These are phyloP conservation scores for Apiotrichum gracile DNA, from an alignment of 1,284 basidiomycete species.

Conservation along the genomic window DNA sequence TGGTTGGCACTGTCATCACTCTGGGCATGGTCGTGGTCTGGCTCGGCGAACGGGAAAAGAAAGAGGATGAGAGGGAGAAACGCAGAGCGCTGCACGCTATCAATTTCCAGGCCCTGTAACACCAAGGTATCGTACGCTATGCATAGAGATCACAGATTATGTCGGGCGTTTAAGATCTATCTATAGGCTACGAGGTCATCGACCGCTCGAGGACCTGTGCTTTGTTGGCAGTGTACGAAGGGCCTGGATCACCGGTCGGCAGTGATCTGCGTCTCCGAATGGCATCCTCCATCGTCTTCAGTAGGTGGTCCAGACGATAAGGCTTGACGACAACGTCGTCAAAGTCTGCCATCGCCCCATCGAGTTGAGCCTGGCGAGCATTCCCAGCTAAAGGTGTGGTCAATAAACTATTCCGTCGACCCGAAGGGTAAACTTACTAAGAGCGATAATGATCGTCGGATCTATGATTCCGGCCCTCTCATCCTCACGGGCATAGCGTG, in stretches of 20 bases:
- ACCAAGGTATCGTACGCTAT: background rate
- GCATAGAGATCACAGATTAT: background rate
- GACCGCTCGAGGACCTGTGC: too few species aligned
- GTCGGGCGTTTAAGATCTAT: too few species aligned
- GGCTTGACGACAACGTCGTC: constrained; percentile 36
- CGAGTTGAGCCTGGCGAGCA: constrained; percentile 9
- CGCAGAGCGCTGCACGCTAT: constrained; percentile 84
- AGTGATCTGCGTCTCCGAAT: background rate
- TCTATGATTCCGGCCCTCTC: background rate
- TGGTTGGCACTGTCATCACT: constrained; percentile 66
- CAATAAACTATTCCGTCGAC: too few species aligned
- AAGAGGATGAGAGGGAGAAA: constrained; percentile 87
- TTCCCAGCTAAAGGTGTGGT: constrained; percentile 20
- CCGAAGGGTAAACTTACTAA: constrained; percentile 12
- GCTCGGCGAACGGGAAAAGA: constrained; percentile 87
- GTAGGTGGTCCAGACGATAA: constrained; percentile 19
- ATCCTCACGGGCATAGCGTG: background rate
- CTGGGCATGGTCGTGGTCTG: constrained; percentile 78
- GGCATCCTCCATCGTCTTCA: background rate
- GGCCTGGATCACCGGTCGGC: too few species aligned
- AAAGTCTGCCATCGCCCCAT: constrained; percentile 8
- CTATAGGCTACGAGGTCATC: too few species aligned
- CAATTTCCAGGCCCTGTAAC: constrained; percentile 86
- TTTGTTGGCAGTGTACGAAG: too few species aligned
- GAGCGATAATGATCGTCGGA: background rate